Conservation (phyloP, 495 filamentous ascomycete species). For the Penicillium desertorum region DNA sequence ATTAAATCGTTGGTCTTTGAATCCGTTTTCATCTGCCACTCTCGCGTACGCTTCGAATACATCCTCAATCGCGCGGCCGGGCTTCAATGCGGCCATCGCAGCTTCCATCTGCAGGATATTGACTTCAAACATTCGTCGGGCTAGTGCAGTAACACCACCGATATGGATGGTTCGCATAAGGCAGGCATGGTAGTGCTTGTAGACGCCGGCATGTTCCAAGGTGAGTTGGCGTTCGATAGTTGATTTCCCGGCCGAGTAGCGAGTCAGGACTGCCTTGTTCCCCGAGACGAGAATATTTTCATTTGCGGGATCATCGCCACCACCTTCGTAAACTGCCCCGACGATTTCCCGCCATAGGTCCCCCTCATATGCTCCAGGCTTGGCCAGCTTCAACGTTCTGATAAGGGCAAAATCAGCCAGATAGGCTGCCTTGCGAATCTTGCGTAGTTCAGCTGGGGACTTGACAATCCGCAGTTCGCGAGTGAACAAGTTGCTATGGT, state of each 20-base stretch:
- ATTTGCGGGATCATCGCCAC: constrained; percentile 28
- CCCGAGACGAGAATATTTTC: constrained; percentile 31
- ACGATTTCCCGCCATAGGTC: constrained; percentile 27
- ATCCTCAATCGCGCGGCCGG: constrained; percentile 22
- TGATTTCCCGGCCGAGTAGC: constrained; percentile 26
- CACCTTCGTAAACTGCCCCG: constrained; percentile 26
- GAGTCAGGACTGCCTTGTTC: constrained; percentile 29
- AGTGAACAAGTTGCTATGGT: constrained; percentile 24
- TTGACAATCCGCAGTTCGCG: constrained; percentile 27
- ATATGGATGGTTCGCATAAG: constrained; percentile 29
- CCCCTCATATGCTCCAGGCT: constrained; percentile 28
- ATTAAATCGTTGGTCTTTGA: constrained; percentile 29
- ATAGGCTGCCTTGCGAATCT: constrained; percentile 29
- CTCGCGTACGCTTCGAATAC: constrained; percentile 30
- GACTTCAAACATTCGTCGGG: constrained; percentile 21
- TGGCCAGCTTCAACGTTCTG: constrained; percentile 24
- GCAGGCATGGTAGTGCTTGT: constrained; percentile 30
- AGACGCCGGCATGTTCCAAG: constrained; percentile 25
- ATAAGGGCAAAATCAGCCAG: constrained; percentile 27
- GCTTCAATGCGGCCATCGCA: constrained; percentile 24
- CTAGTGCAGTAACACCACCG: constrained; percentile 26
- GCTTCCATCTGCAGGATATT: constrained; percentile 29
- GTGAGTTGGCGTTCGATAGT: constrained; percentile 27
- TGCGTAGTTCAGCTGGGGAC: constrained; percentile 25
- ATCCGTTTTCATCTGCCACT: constrained; percentile 29